Evolutionary conservation across 2,329 filamentous ascomycete genomes (phyloP), one percentile per base, ranked within the genome.

Genomic region (Didymellaceae sp.): DNA sequence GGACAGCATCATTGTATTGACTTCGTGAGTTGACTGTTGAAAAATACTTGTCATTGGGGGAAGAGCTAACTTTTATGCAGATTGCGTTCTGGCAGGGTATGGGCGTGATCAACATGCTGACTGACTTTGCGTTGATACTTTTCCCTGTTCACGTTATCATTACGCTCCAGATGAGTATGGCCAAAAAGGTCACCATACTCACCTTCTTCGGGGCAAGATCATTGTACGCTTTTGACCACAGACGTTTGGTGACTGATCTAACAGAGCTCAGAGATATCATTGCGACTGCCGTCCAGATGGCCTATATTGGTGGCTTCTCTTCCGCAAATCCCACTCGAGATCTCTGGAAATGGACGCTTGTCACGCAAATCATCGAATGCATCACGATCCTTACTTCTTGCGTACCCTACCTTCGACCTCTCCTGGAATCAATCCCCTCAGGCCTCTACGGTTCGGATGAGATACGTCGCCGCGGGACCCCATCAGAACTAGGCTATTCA

Each of bases 351-450:
- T 71, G 68, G 69, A 71, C 67, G 11, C 58, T 72, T 2, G 45
- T 65, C 13, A 62, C 68, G 5, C 69, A 71, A 28, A 58, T 71
- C 31, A 63, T 71, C 17, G 60, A 69, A 53, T 71, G 67, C 53
- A 66, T 71, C 26, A 71, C 68, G 0, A 70, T 72, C 17, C 52
- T 72, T 30, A 71, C 69, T 21, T 69, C 68, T 16, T 72, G 68
- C 38, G 59, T 72, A 2, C 69, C 69, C 0, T 71, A 72, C 31
- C 62, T 72, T 7, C 67, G 68, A 4, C 69, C 69, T n/a, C 61
- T 72, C 3, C 55, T 71, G 2, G 68, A 71, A 33, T 62, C 66
- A 1, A 53, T 71, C 0, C 66, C 66, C 7, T 69, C 69, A 14
- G 69, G 69, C 2, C 54, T 72, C 7, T 71, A 71, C 30, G 67